Conservation (phyloP, 2,329 filamentous ascomycete genomes). For the Paradendryphiella salina region DNA sequence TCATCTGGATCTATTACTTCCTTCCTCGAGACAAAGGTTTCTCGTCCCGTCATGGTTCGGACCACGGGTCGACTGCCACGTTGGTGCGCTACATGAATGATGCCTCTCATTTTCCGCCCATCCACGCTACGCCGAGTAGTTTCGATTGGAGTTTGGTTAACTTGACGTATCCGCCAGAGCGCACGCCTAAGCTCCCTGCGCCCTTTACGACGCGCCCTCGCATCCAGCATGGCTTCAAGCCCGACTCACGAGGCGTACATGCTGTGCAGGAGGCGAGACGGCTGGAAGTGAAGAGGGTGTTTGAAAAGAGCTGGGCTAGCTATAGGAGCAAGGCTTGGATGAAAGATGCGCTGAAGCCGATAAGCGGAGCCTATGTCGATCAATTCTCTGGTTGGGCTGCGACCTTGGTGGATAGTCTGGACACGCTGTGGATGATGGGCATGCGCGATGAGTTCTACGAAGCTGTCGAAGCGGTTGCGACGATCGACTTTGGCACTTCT, state of each 20-base stretch:
- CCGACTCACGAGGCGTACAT: conserved; percentile 23
- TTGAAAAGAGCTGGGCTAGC: conserved; percentile 50
- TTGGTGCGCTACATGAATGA: conserved; percentile 43
- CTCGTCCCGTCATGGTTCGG: conserved; percentile 2
- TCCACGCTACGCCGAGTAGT: conserved; percentile 31
- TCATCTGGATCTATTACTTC: conserved; percentile 36
- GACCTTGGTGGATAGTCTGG: conserved; percentile 52
- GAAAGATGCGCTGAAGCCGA: conserved; percentile 52
- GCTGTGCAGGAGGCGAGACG: conserved; percentile 32
- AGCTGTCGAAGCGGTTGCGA: conserved; percentile 50
- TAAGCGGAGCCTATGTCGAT: conserved; percentile 46
- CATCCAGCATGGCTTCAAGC: conserved; percentile 39
- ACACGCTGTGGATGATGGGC: conserved; percentile 55
- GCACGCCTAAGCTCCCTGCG: conserved; percentile 33
- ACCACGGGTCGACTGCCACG: conserved; percentile 24
- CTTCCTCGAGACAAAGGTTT: conserved; percentile 24
- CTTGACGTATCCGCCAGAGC: conserved; percentile 34
- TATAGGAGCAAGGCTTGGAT: conserved; percentile 53
- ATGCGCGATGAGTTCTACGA: conserved; percentile 54
- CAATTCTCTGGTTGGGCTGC: conserved; percentile 55
- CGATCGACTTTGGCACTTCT: conserved; percentile 51
- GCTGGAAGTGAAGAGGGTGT: conserved; percentile 40
- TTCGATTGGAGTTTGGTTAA: conserved; percentile 41
- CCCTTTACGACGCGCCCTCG: conserved; percentile 36
- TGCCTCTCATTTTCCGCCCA: conserved; percentile 24